Evolutionary conservation across 2,329 filamentous ascomycete genomes (phyloP), one percentile per base, ranked within the genome.

Genomic region (Phoma sp.): DNA sequence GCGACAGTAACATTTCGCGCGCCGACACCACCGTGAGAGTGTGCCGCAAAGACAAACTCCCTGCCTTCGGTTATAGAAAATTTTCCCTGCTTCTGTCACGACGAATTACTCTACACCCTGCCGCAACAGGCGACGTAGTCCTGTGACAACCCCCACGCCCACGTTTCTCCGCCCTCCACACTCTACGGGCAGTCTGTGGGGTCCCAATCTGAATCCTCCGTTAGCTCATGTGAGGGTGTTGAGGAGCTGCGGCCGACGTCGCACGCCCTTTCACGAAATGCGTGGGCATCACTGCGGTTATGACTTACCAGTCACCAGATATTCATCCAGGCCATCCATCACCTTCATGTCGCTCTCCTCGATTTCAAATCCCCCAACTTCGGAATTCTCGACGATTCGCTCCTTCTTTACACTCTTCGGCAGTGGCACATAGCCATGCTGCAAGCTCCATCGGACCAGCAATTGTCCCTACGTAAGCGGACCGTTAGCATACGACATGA

Each of bases 361-460:
- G 46, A 92, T 87, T 48, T 82, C 79, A 59, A 90, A 86, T 0
- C 77, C 76, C 2, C 80, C 82, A 10, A 91, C 79, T 33, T 84
- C 73, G 3, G 80, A 84, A 68, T 92, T 93, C 68, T 86, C 83
- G 4, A 82, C 62, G 50, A 92, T 86, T 24, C 89, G 80, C 43
- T 83, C 80, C 66, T 79, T 79, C 54, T 78, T 83, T 22, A 83
- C 79, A 69, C 88, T 91, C 80, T 95, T 93, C 4, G 89, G 89
- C 58, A 93, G 76, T 4, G 88, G 86, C 39, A 91, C 83, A 64
- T 87, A 87, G 32, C 84, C 86, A 68, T 91, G 84, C 72, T 95
- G 90, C 59, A 93, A 74, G 49, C 85, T 88, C 90, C 90, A 95
- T 50, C 89, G 83, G 41, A 96, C 82, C 70, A 95, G 77, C 32